Evolutionary conservation across 2,329 filamentous ascomycete genomes (phyloP).

Genomic region (Botrytis byssoidea): DNA sequence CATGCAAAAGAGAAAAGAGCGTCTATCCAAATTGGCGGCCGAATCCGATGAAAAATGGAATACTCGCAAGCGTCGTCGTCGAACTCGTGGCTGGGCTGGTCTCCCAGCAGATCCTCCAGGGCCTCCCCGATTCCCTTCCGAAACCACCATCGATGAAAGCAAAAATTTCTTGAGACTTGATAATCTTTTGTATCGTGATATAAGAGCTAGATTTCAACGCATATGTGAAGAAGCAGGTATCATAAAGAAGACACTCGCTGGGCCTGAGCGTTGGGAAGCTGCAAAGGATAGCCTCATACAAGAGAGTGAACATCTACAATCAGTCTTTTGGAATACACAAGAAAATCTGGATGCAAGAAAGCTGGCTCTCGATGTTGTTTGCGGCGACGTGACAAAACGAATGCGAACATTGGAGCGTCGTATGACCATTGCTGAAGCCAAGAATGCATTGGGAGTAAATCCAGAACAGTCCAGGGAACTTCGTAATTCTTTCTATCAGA

Average conservation of each 20-base stretch:
- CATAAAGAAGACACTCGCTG: slow-evolving; percentile 73
- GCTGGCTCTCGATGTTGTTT: slow-evolving; percentile 74
- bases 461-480: slow-evolving; percentile 65
- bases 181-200: slow-evolving; percentile 58
- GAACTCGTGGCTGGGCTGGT: slow-evolving; percentile 66
- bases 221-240: slow-evolving; percentile 69
- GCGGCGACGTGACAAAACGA: slow-evolving; percentile 77
- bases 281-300: slow-evolving; percentile 66
- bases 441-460: slow-evolving; percentile 68
- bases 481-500: slow-evolving; percentile 63
- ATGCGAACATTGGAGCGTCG: slow-evolving; percentile 63
- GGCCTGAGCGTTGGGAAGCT: slow-evolving; percentile 70
- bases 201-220: slow-evolving; percentile 65
- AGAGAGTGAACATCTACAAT: slow-evolving; percentile 62
- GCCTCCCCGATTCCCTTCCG: slow-evolving; percentile 73
- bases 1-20: slow-evolving; percentile 52
- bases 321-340: slow-evolving; percentile 58
- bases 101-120: slow-evolving; percentile 66
- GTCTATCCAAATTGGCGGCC: slow-evolving; percentile 53
- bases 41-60: slow-evolving; percentile 63
- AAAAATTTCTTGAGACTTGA: slow-evolving; percentile 67
- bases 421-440: slow-evolving; percentile 74
- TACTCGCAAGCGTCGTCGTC: slow-evolving; percentile 63
- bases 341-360: slow-evolving; percentile 60
- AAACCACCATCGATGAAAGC: slow-evolving; percentile 78